Evolutionary conservation across 1,284 basidiomycete genomes (phyloP), one percentile per base, ranked within the genome.

Genomic region (Apiotrichum mycotoxinovorans): DNA sequence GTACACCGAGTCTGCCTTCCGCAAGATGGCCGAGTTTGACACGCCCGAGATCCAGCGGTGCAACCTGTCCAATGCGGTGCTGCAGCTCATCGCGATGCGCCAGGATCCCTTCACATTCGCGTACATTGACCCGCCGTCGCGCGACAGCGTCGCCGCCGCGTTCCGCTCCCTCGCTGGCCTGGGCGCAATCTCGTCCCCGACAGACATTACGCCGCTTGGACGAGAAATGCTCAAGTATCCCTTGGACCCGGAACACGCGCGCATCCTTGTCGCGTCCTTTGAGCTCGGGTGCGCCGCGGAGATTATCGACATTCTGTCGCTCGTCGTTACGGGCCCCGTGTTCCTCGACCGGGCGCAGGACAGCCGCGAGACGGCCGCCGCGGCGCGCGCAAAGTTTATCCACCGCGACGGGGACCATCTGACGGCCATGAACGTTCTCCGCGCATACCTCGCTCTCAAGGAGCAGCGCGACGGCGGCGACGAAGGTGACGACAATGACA

Each of bases 371-470:
- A 79, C 79, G 5, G 86, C 87, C 0, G 76, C 81, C 0, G 85
- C 85, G 52, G 86, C 86, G 1, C 81, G 89, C 2, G 78, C 81
- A 45, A 88, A 88, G 71, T 97, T 97, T 72, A 81, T 85, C 15
- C 89, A 92, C 70, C 79, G 84, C 3, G 85, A 87, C 53, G 94
- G 95, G 23, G 95, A 98, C 72, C 91, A 96, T 72, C 80, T 96
- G 57, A 96, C 92, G 15, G 82, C 87, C 54, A 81, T 97, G 60
- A 95, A 95, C 63, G 86, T 86, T 4, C 82, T 91, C 48, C 83
- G 85, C n/a, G 84, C 89, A 4, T 98, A 93, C 71, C 63, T 79
- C 30, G 72, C 71, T 41, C 62, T 78, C 17, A 80, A 78, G 17
- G 81, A 84, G 61, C 84, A 86, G 56, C 76, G 55, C 52, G 40